A percentile compares a stretch with the other conserved stretches of the same genome.
phyloP scores from a whole-genome alignment of 2,329 filamentous ascomycete genomes.

The Hypomyces rosellus region DNA sequence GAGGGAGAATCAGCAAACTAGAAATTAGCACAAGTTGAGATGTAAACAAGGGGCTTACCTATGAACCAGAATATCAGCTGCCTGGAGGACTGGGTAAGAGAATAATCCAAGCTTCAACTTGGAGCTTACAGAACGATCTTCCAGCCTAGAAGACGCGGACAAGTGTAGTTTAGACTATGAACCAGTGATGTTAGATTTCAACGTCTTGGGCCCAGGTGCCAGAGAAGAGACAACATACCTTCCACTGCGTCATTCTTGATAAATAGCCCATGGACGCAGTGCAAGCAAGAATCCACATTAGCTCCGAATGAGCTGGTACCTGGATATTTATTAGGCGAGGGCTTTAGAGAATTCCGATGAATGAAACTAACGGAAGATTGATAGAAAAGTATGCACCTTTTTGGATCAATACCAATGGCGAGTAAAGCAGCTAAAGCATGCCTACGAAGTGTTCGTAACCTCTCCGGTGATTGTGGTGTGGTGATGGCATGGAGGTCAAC shows the following conservation, averaged over 20 bases:
- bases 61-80: conserved; percentile 88
- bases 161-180: conserved; percentile 54
- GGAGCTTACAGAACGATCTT: conserved; percentile 54
- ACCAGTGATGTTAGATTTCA: background rate
- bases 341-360: background rate
- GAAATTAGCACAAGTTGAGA: background rate
- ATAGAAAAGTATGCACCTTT: conserved; percentile 72
- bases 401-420: conserved; percentile 75
- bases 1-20: background rate
- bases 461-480: conserved; percentile 56
- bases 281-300: conserved; percentile 97
- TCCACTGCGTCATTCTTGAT: conserved; percentile 99
- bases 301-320: conserved; percentile 74
- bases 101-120: conserved; percentile 80
- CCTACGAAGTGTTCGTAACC: conserved; percentile 58
- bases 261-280: conserved; percentile 88
- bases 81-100: conserved; percentile 92
- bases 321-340: conserved; percentile 23
- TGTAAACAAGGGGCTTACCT: conserved; percentile 37
- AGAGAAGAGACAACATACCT: conserved; percentile 45
- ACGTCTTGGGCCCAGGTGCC: background rate
- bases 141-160: conserved; percentile 48
- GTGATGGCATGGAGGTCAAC: conserved; percentile 96
- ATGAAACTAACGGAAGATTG: conserved; percentile 62
- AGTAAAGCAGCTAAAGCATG: conserved; percentile 75